phyloP scores from a whole-genome alignment of 2,329 filamentous ascomycete species.

The Chrysoporthe cubensis region DNA sequence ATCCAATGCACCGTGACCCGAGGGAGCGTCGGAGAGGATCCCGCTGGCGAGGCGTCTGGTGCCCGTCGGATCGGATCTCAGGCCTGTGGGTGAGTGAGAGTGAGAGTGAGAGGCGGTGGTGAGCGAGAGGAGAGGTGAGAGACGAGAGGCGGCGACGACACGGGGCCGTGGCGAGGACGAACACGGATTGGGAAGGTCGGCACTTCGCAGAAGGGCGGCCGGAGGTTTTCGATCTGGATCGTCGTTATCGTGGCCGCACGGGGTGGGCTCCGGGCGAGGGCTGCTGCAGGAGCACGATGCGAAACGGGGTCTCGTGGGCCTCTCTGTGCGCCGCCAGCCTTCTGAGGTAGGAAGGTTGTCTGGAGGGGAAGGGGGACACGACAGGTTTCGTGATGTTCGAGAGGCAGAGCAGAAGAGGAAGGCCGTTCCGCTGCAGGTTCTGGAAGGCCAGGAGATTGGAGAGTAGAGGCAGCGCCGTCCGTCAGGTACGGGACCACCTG shows the following conservation, averaged over 20 bases:
- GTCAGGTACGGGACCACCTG: neutral
- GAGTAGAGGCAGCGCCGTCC: neutral
- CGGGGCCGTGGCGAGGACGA: neutral
- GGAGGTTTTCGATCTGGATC: slow-evolving; percentile 7
- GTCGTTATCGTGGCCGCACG: neutral
- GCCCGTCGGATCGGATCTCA: neutral
- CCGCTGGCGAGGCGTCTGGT: neutral
- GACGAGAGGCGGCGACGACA: neutral
- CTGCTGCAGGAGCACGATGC: slow-evolving; percentile 2
- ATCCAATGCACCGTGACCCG: neutral
- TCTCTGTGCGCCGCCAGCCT: slow-evolving; percentile 1
- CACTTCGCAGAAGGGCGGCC: neutral
- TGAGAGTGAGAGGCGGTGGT: neutral
- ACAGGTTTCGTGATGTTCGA: slow-evolving; percentile 5
- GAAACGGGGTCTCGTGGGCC: slow-evolving; percentile 7
- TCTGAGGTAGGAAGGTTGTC: slow-evolving; percentile 14
- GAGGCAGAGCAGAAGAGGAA: slow-evolving; percentile 12
- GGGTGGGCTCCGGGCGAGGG: neutral
- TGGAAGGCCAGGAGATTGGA: neutral
- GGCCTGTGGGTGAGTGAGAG: neutral
- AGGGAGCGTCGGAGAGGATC: neutral
- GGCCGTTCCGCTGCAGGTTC: neutral
- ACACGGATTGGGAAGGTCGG: slow-evolving; percentile 14
- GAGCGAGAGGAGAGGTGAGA: neutral
- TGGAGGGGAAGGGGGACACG: neutral